Evolutionary conservation across 2,329 filamentous ascomycete species (phyloP), one percentile per base, ranked within the genome.

Genomic region (Microcera coccophila): DNA sequence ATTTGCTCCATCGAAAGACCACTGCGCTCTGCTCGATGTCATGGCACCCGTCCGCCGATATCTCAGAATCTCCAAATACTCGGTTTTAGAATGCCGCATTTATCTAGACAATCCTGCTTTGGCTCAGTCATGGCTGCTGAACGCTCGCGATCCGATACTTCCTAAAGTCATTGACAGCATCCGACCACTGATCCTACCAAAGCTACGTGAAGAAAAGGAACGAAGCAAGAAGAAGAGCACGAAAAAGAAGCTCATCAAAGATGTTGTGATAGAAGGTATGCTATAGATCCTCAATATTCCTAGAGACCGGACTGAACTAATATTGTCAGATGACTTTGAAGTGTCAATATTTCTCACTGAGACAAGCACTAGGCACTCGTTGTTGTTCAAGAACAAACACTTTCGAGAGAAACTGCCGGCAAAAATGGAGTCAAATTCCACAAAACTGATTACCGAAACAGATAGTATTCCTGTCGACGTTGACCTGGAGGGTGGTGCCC

Each of bases 81-180:
- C 91, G 4, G 90, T 96, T 22, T 78, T 98, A n/a, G 93, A 98
- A 75, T 90, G 88, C 52, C 90, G 90, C 52, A 93, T 98, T 54
- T 97, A 97, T 66, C 81, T 96, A 36, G 91, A 97, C 52, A 90
- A 91, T 57, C 93, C 93, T 1, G 81, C 85, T 11, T 81, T 95
- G 47, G 81, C 82, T 18, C 80, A 88, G 52, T 83, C 84, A 60
- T 96, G 94, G 82, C 79, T 98, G 15, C 78, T 95, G 52, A 85
- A 86, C 57, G 76, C 85, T 26, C 81, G 83, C 51, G 75, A 90
- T 55, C 82, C 87, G 3, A 78, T 91, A 14, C 78, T 98, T 12
- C 82, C 85, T 29, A 85, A 84, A 51, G 83, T 97, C 55, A 90
- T 98, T 45, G 81, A 88, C 62, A 85, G 84, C 47, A 83, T 97